Evolutionary conservation across 2,329 filamentous ascomycete species (phyloP).

Genomic region (Fusarium gaditjirri): DNA sequence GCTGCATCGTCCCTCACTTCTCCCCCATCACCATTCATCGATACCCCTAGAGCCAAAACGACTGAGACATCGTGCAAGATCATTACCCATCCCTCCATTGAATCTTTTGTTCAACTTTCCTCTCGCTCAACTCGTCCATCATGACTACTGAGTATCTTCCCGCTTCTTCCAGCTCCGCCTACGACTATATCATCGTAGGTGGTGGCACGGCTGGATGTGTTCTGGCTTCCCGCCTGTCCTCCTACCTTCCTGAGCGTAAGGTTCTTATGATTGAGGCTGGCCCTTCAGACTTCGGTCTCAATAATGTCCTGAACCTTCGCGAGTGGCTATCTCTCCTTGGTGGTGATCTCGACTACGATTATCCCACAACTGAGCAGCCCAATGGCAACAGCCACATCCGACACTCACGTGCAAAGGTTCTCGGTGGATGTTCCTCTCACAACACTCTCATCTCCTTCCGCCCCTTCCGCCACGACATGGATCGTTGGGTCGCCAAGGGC

Average conservation of each 20-base stretch:
- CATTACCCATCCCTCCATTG: background rate
- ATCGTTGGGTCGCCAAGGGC: conserved; percentile 84
- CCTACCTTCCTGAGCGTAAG: conserved; percentile 84
- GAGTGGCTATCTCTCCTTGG: conserved; percentile 88
- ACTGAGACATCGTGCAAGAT: background rate
- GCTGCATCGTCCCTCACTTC: background rate
- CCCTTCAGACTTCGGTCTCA: conserved; percentile 88
- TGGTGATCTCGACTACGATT: conserved; percentile 91
- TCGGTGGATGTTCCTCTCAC: conserved; percentile 92
- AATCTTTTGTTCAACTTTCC: background rate
- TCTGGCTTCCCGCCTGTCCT: conserved; percentile 79
- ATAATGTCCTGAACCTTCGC: conserved; percentile 85
- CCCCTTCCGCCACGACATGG: conserved; percentile 88
- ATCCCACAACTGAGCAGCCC: conserved; percentile 88
- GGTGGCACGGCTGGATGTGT: conserved; percentile 90
- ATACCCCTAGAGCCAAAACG: background rate
- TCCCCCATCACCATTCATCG: background rate
- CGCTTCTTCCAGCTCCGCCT: conserved; percentile 71
- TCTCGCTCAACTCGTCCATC: conserved; percentile 42
- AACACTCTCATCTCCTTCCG: conserved; percentile 95
- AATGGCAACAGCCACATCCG: conserved; percentile 93
- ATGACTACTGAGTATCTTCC: conserved; percentile 78
- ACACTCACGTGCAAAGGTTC: conserved; percentile 90
- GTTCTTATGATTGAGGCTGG: conserved; percentile 89
- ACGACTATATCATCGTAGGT: conserved; percentile 87